Conservation (phyloP, 2,329 filamentous ascomycete genomes). For the Fusarium sulawesiense region DNA sequence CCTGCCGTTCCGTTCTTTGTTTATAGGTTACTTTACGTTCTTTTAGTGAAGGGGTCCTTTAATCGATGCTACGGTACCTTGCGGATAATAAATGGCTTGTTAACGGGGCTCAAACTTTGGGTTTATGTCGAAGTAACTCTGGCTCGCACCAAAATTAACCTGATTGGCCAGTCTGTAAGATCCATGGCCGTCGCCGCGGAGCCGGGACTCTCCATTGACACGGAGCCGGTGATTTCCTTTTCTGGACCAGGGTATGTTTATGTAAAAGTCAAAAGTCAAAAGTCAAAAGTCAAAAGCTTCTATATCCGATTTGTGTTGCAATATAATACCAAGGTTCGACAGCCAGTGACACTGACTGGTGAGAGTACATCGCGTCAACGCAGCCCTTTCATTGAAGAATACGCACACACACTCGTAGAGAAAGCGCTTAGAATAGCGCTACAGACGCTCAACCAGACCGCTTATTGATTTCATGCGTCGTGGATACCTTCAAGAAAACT, state of each 20-base stretch:
- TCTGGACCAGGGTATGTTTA: background rate
- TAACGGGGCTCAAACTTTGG: background rate
- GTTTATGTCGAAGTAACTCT: constrained; percentile 3
- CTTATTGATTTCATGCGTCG: constrained; percentile 6
- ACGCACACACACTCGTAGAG: background rate
- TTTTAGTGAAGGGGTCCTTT: background rate
- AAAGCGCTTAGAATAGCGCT: constrained; percentile 34
- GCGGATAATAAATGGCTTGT: background rate
- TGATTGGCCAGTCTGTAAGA: background rate
- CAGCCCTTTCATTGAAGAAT: constrained; percentile 21
- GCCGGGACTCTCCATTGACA: constrained; percentile 23
- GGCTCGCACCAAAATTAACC: background rate
- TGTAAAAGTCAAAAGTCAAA: background rate
- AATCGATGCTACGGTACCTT: background rate
- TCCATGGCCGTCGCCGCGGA: constrained; percentile 16
- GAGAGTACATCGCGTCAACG: constrained; percentile 14
- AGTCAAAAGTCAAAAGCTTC: background rate
- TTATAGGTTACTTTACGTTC: background rate
- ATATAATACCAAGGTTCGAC: background rate
- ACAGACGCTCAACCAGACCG: constrained; percentile 9
- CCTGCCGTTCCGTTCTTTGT: background rate
- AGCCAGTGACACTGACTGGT: background rate
- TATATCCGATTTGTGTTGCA: constrained; percentile 11
- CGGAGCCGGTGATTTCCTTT: constrained; percentile 31
- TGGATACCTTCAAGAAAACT: background rate